Percentiles rank a stretch among this genome's conserved stretches.
Evolutionary conservation across 345 rosid species (phyloP).

Genomic region (Conringia planisiliqua): DNA sequence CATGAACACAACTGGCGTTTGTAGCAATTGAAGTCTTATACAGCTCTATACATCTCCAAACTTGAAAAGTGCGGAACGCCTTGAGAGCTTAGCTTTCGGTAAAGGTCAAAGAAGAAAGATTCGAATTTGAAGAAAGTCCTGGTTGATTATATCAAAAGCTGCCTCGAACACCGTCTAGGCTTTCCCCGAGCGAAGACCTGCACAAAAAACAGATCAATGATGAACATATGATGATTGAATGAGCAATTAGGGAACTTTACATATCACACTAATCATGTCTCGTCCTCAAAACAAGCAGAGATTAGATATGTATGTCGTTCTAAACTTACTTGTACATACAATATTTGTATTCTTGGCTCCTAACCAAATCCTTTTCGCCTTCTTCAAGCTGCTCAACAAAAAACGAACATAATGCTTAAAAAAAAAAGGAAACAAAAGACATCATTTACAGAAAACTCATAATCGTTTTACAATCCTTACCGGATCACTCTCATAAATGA

Average conservation of each 20-base stretch:
- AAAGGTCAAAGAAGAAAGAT: too few relatives aligned
- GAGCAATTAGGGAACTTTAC: background rate
- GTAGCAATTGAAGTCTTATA: constrained; percentile 4
- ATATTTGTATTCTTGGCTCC: constrained; percentile 80
- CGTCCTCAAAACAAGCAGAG: too few relatives aligned
- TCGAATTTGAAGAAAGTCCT: background rate
- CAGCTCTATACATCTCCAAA: background rate
- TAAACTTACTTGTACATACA: constrained; percentile 71
- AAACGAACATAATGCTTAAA: background rate
- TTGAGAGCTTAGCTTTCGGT: too few relatives aligned
- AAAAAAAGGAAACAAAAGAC: background rate
- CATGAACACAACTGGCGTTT: background rate
- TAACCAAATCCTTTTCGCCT: constrained; percentile 67
- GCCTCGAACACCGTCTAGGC: constrained; percentile 34
- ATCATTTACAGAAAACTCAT: background rate
- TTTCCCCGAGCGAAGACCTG: constrained; percentile 36
- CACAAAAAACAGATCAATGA: background rate
- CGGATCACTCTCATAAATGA: constrained; percentile 75
- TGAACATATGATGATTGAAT: background rate
- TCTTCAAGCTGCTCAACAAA: constrained; percentile 65
- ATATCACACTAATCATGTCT: background rate
- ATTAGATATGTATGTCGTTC: background rate
- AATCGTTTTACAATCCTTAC: constrained; percentile 35
- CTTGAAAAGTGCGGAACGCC: background rate
- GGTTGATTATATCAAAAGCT: constrained; percentile 13